Base-by-base conservation (phyloP, 352 stramenopile genomes). In the Globisporangium solare region DNA sequence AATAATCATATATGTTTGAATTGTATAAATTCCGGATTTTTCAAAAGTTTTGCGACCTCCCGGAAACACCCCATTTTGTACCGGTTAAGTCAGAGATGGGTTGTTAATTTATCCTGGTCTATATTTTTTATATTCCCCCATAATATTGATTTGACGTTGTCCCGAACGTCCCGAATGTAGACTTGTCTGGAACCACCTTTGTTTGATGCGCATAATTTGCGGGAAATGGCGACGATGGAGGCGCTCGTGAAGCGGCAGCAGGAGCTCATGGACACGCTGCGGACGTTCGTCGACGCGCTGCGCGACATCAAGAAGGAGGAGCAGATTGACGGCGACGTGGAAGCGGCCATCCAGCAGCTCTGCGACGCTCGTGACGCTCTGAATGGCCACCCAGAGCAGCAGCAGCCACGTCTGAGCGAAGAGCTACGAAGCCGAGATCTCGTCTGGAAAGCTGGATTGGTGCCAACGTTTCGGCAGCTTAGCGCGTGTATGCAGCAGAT, bases 251-350 rank as follows among this genome's bases (percentile, higher is more conserved):
- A 73, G 54, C 54, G 66, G 56, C 79, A 90, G 66, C 68, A 77
- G 58, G 57, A 65, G 48, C 68, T 83, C 12, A 72, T 89, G 72
- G 66, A 62, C 56, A 70, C 68, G 46, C 53, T 92, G 52, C 73
- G 70, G n/a, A 60, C 54, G 46, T 89, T 92, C 63, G 71, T 92
- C 20, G 79, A 90, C 62, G 71, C 77, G 46, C 56, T 92, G 32
- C 77, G 79, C 40, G 79, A 76, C 46, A 59, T 86, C 17, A 80
- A 83, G 51, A 62, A 52, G 18, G 47, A 60, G 8, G 59, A 65
- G 2, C 45, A 69, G 14, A 60, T 74, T 10, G 45, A 54, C 12
- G 55, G 31, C 0, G 35, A 61, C 1, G 56, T 88, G 6, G 50
- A 64, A 11, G 24, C 31, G 12, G 77, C 79, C 14, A 66, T 87